Percentiles rank a stretch among this genome's conserved stretches.
These are phyloP conservation scores for Metahyphopichia silvanorum DNA, from an alignment of 805 yeast genomes.

Conservation along the genomic window DNA sequence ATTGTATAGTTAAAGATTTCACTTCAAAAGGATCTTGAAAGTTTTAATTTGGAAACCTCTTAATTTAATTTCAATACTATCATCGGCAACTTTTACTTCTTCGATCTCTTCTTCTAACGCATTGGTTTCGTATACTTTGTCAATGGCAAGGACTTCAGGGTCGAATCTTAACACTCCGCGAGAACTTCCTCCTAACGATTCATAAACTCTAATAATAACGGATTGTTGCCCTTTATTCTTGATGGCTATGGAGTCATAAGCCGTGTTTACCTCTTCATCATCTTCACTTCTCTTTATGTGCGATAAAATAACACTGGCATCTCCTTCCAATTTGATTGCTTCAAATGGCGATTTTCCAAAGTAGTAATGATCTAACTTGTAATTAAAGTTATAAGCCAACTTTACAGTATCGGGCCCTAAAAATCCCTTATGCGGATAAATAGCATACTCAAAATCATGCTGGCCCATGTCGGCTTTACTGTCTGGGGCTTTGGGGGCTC, in stretches of 20 bases:
- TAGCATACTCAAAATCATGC: slow-evolving; percentile 79
- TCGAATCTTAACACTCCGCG: slow-evolving; percentile 47
- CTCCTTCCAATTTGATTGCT: slow-evolving; percentile 37
- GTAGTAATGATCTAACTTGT: slow-evolving; percentile 21
- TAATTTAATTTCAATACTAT: slow-evolving; percentile 40
- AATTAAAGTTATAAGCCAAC: slow-evolving; percentile 79
- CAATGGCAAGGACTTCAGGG: slow-evolving; percentile 34
- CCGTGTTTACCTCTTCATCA: slow-evolving; percentile 54
- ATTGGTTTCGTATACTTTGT: slow-evolving; percentile 51
- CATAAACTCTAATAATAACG: slow-evolving; percentile 75
- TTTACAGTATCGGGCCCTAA: slow-evolving; percentile 64
- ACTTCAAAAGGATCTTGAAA: slow-evolving; percentile 43
- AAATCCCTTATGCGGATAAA: slow-evolving; percentile 77
- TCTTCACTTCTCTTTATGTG: slow-evolving; percentile 86
- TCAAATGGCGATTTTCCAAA: slow-evolving; percentile 14
- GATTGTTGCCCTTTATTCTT: slow-evolving; percentile 38
- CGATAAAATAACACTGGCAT: slow-evolving; percentile 61
- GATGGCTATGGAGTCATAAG: slow-evolving; percentile 44
- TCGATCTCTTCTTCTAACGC: slow-evolving; percentile 54
- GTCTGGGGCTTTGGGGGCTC: slow-evolving; percentile 95
- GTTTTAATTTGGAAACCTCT: slow-evolving; percentile 81
- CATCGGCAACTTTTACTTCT: slow-evolving; percentile 34
- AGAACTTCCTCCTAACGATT: slow-evolving; percentile 79
- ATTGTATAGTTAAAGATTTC: too few species aligned
- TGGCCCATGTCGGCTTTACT: slow-evolving; percentile 90